Evolutionary conservation across 1,139 yeast species (phyloP).

Genomic region (Lodderomyces margitis): DNA sequence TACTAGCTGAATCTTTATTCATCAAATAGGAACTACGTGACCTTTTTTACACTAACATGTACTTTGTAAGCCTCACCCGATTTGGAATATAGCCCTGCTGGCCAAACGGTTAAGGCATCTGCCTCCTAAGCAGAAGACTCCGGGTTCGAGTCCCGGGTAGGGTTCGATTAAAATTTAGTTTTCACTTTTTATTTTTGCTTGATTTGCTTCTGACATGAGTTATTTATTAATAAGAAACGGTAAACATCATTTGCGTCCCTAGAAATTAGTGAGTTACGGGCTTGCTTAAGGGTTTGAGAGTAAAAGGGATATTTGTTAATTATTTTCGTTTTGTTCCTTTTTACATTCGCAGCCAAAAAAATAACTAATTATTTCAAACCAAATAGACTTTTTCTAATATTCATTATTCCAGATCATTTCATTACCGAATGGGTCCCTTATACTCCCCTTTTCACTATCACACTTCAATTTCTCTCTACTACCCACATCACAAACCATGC

Average conservation of each 20-base stretch:
- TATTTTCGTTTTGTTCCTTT: not conserved
- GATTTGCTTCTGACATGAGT: constrained; percentile 7
- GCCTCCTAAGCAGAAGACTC: constrained; percentile 96
- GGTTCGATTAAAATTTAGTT: constrained; percentile 33
- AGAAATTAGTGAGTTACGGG: too few species aligned
- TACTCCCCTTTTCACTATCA: constrained; percentile 7
- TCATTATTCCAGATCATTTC: constrained; percentile 8
- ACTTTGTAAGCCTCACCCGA: not conserved
- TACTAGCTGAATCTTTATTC: not conserved
- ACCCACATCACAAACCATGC: constrained; percentile 11
- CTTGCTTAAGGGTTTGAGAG: not conserved
- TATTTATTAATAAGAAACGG: not conserved
- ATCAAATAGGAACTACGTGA: not conserved
- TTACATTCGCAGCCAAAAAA: not conserved
- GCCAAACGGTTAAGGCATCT: constrained; percentile 95
- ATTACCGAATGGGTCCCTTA: constrained; percentile 10
- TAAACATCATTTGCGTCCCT: not conserved
- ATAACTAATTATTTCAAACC: not conserved
- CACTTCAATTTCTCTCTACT: constrained; percentile 10
- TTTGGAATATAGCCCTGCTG: constrained; percentile 56
- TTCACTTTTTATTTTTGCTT: not conserved
- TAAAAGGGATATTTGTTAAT: not conserved
- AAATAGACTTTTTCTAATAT: not conserved
- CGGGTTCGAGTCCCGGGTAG: constrained; percentile 97
- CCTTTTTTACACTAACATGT: not conserved